Evolutionary conservation across 139 green algal species (phyloP).

Genomic region (Chlorella sp.): DNA sequence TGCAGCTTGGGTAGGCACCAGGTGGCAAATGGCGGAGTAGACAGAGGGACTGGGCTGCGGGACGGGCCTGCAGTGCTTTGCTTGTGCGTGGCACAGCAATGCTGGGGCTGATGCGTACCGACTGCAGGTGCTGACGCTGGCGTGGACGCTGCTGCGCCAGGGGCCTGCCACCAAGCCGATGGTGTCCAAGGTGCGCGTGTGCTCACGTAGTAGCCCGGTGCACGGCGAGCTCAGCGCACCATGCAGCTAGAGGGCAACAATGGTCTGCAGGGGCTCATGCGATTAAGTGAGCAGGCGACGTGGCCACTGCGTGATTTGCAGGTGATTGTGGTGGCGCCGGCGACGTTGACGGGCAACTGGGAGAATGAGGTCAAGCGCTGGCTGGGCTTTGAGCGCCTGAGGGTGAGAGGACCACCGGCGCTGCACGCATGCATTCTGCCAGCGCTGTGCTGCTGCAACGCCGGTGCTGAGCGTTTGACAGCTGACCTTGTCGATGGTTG

Average conservation of each 20-base stretch:
- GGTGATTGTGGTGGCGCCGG: conserved; percentile 70
- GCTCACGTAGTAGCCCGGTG: not conserved
- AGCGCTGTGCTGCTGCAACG: not conserved
- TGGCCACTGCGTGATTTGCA: not conserved
- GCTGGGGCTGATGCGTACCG: not conserved
- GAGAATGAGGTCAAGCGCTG: conserved; percentile 72
- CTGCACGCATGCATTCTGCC: not conserved
- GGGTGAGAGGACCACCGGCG: no score
- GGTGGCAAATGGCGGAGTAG: no score
- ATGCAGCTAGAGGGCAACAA: conserved; percentile 12
- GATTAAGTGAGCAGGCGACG: not conserved
- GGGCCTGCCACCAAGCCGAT: conserved; percentile 20
- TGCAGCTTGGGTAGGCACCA: no score
- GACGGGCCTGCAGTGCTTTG: no score
- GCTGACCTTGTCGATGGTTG: not conserved
- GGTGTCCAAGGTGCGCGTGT: conserved; percentile 18
- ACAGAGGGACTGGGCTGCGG: no score
- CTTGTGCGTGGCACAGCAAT: no score
- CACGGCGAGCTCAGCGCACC: not conserved
- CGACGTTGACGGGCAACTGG: conserved; percentile 75
- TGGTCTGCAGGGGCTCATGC: not conserved
- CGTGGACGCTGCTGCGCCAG: conserved; percentile 73
- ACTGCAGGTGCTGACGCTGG: conserved; percentile 49
- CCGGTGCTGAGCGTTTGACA: not conserved
- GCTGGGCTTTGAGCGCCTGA: conserved; percentile 67